A percentile compares a stretch with the other conserved stretches of the same genome.
Conservation (phyloP, 2,329 filamentous ascomycete genomes). For the Xylaria sp. region DNA sequence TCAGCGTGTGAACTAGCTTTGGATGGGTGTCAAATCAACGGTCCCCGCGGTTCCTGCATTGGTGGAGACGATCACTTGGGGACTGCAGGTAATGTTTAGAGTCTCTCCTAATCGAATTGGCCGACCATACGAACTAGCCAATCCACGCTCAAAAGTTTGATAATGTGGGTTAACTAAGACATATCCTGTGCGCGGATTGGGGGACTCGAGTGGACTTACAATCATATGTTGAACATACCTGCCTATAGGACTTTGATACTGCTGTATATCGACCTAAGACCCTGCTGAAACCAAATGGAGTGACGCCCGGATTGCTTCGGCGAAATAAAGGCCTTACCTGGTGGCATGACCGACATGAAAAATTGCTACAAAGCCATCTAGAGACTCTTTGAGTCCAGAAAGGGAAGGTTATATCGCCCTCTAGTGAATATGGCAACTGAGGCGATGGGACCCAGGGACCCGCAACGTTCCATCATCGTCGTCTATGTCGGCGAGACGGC, state of each 20-base stretch:
- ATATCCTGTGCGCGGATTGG: too few relatives aligned
- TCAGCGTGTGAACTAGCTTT: conserved; percentile 28
- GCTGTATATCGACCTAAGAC: neutral
- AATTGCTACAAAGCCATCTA: conserved; percentile 2
- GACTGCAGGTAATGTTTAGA: neutral
- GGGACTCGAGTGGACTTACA: neutral
- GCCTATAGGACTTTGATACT: conserved; percentile 9
- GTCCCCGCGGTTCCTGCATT: conserved; percentile 24
- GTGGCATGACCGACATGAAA: conserved; percentile 30
- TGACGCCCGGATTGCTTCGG: conserved; percentile 27
- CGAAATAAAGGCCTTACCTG: conserved; percentile 28
- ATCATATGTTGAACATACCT: conserved; percentile 9
- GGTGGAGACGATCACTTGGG: conserved; percentile 20
- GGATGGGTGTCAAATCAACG: conserved; percentile 27
- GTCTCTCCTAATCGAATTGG: too few relatives aligned
- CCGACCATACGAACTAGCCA: too few relatives aligned
- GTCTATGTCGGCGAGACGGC: neutral
- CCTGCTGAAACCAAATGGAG: conserved; percentile 19
- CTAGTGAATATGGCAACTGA: conserved; percentile 7
- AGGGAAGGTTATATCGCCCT: conserved; percentile 35
- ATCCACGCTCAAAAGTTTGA: too few relatives aligned
- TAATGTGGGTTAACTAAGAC: too few relatives aligned
- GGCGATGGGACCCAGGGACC: neutral
- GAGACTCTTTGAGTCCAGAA: conserved; percentile 26
- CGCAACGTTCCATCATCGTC: conserved; percentile 32